Base-by-base conservation (phyloP, 2,329 filamentous ascomycete species). In the Alternaria infectoria region DNA sequence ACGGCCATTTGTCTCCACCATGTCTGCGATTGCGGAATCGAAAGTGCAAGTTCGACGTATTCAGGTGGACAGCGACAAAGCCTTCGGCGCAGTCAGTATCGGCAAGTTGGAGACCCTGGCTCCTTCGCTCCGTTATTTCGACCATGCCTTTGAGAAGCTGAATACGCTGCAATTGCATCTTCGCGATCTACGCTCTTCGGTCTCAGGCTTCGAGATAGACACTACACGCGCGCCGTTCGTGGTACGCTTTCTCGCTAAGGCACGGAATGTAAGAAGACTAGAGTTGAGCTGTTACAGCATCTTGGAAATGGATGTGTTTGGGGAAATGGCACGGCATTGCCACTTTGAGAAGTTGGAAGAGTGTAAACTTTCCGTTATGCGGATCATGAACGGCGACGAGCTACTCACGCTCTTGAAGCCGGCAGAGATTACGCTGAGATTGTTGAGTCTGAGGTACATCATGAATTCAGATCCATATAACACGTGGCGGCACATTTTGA, bases 241-340 rank as follows among this genome's bases (percentile, higher is more conserved):
- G 2, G 70, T 78, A 5, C 68, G 75, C 2, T 75, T 77, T 30
- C 66, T 78, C 0, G 65, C 70, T 2, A 77, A 74, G 32, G 69
- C 65, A 21, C 57, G 12, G 1, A 71, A 69, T 12, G 32, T 78
- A 9, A 47, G 45, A 1, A 9, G 32, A 0, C 28, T 77, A 11
- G 67, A 67, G 6, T 17, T 78, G 10, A 73, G 69, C 19, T 75
- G 70, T 52, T 74, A 69, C 26, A 75, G 70, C 40, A 65, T 26
- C 15, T 61, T 77, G 5, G 72, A 78, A 17, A 55, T 36, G 0
- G 61, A 77, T 36, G 44, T 75, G 0, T 70, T 78, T 19, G 59
- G 59, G 3, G 65, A 71, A 13, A 69, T 77, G 64, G 70, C 72
- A 8, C 58, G 57, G 9, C 64, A 71, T 30, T 76, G 72, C 15